Percentiles rank a stretch among this genome's conserved stretches.
Conservation (phyloP, 768 basidiomycete genomes). For the Strobilomyces confusus region DNA sequence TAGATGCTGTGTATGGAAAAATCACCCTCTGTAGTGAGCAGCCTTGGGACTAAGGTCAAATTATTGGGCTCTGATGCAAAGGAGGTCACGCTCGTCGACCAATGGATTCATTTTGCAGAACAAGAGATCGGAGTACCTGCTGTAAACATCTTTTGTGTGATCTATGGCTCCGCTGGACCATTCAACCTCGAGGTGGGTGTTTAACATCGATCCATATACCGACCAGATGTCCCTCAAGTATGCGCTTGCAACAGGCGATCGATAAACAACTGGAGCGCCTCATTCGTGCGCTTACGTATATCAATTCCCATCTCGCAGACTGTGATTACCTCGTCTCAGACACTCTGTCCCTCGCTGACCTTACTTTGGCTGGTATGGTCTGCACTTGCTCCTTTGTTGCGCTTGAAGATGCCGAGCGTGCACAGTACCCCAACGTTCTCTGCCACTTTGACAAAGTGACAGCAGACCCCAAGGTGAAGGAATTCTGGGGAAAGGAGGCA, state of each 20-base stretch:
- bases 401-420: slow-evolving; percentile 12
- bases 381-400: not conserved
- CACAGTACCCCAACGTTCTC: too few species aligned
- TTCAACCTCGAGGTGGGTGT: too few species aligned
- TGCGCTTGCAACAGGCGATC: not conserved
- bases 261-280: too few species aligned
- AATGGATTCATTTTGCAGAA: too few species aligned
- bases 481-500: slow-evolving; percentile 3
- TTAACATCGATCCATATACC: not conserved
- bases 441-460: slow-evolving; percentile 15
- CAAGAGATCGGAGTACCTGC: slow-evolving; percentile 5
- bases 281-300: slow-evolving; percentile 3
- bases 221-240: not conserved
- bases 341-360: slow-evolving; percentile 17
- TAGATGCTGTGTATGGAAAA: not conserved
- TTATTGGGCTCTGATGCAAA: slow-evolving; percentile 2
- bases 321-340: slow-evolving; percentile 16
- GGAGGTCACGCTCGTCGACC: slow-evolving; percentile 17
- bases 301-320: slow-evolving; percentile 13
- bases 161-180: not conserved
- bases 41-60: slow-evolving; percentile 10
- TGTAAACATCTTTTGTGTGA: not conserved
- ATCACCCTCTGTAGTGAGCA: slow-evolving; percentile 6
- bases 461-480: too few species aligned
- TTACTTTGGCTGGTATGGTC: slow-evolving; percentile 6